A percentile compares a stretch with the other conserved stretches of the same genome.
These are phyloP conservation scores for Vickermania spadyakhi DNA, from an alignment of 208 protist species.

Conservation along the genomic window DNA sequence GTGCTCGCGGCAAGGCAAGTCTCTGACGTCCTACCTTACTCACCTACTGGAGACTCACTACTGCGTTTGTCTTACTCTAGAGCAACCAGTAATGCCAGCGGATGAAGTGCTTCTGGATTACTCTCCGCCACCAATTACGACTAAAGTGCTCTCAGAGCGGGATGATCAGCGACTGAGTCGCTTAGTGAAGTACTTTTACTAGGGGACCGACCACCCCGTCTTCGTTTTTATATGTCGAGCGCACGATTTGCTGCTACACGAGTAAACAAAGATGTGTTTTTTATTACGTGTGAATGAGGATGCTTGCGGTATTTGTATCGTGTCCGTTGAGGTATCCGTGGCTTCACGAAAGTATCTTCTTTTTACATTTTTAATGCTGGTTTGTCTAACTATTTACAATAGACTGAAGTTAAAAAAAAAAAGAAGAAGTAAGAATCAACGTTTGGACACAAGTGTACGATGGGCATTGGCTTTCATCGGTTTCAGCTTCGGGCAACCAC, in stretches of 20 bases:
- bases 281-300: too few relatives aligned
- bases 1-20: slow-evolving; percentile 20
- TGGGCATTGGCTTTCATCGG: slow-evolving; percentile 65
- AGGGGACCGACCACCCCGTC: too few relatives aligned
- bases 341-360: too few relatives aligned
- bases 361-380: too few relatives aligned
- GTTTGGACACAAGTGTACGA: slow-evolving; percentile 12
- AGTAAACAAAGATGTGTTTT: too few relatives aligned
- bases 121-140: slow-evolving; percentile 23
- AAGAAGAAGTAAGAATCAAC: too few relatives aligned
- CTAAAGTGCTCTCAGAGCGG: slow-evolving; percentile 21
- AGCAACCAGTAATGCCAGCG: slow-evolving; percentile 29
- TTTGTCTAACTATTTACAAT: too few relatives aligned
- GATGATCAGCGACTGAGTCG: slow-evolving; percentile 45
- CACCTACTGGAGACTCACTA: slow-evolving; percentile 37
- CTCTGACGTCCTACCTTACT: slow-evolving; percentile 10
- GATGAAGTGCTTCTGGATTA: slow-evolving; percentile 76
- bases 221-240: too few relatives aligned
- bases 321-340: too few relatives aligned
- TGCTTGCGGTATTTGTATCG: too few relatives aligned
- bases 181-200: slow-evolving; percentile 65
- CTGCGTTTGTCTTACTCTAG: slow-evolving; percentile 55
- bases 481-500: slow-evolving; percentile 71
- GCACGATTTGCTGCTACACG: too few relatives aligned
- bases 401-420: too few relatives aligned